Percentiles rank a stretch among this genome's conserved stretches.
Evolutionary conservation across 2,329 filamentous ascomycete genomes (phyloP).

Genomic region (Ophiocordyceps robertsii): DNA sequence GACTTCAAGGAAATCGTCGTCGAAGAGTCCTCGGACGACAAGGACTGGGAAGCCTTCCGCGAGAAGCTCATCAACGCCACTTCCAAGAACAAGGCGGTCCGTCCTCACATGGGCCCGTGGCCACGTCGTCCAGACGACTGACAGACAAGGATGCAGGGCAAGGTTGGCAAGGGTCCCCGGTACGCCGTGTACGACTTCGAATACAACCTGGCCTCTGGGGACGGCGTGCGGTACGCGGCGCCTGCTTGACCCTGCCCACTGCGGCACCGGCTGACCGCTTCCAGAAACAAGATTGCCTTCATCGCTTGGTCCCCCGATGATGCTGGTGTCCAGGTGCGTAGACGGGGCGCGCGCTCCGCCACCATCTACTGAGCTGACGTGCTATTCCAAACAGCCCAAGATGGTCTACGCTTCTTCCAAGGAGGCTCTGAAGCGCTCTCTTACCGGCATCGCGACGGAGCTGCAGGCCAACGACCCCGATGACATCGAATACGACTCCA

Average conservation of each 20-base stretch:
- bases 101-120: conserved; percentile 11
- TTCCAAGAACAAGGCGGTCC: conserved; percentile 55
- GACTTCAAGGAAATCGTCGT: conserved; percentile 73
- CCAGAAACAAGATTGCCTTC: conserved; percentile 66
- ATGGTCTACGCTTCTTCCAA: conserved; percentile 88
- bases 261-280: conserved; percentile 8
- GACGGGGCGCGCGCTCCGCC: neutral
- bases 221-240: conserved; percentile 50
- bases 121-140: neutral
- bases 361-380: neutral
- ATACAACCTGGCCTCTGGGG: conserved; percentile 58
- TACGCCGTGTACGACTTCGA: conserved; percentile 80
- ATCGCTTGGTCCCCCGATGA: conserved; percentile 73
- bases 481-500: conserved; percentile 65
- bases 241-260: neutral
- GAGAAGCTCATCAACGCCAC: conserved; percentile 63
- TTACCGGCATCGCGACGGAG: conserved; percentile 63
- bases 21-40: conserved; percentile 54
- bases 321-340: conserved; percentile 55
- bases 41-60: conserved; percentile 61
- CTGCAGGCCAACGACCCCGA: conserved; percentile 75
- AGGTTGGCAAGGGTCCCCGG: conserved; percentile 54
- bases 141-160: conserved; percentile 27
- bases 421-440: conserved; percentile 67
- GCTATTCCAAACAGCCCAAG: conserved; percentile 45